Conservation (phyloP, 2,329 filamentous ascomycete genomes). For the Cordyceps cateniannulata region DNA sequence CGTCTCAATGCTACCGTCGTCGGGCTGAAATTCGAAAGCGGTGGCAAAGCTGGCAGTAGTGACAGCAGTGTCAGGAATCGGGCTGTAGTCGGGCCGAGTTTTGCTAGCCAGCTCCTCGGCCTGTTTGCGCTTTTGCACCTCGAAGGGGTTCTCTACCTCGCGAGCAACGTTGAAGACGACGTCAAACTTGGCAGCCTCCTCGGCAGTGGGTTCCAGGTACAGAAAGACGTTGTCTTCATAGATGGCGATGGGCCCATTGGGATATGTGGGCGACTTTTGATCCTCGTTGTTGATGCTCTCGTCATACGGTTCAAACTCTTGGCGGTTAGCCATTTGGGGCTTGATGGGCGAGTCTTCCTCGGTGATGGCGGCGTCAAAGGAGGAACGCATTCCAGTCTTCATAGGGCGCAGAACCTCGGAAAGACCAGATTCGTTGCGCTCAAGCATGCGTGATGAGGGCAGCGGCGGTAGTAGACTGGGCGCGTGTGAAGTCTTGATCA, state of each 20-base stretch:
- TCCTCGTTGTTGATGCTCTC: conserved; percentile 70
- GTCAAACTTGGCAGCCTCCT: conserved; percentile 72
- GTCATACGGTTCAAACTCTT: conserved; percentile 49
- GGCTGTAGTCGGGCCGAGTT: conserved; percentile 34
- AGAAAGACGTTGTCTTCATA: conserved; percentile 72
- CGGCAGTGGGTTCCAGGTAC: conserved; percentile 72
- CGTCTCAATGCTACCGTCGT: conserved; percentile 30
- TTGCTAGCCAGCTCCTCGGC: conserved; percentile 24
- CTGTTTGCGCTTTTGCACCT: conserved; percentile 25
- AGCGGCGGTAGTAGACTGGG: conserved; percentile 42
- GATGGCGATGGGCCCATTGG: conserved; percentile 74
- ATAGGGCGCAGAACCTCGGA: conserved; percentile 51
- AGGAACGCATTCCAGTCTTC: conserved; percentile 31
- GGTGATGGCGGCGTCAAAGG: conserved; percentile 38
- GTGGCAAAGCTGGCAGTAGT: conserved; percentile 54
- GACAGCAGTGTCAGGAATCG: conserved; percentile 46
- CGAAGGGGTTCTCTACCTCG: conserved; percentile 73
- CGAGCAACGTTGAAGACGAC: conserved; percentile 80
- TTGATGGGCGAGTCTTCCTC: conserved; percentile 54
- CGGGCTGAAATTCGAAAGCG: conserved; percentile 50
- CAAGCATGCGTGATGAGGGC: conserved; percentile 54
- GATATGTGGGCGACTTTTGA: conserved; percentile 75
- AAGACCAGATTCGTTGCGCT: conserved; percentile 54
- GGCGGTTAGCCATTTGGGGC: conserved; percentile 55
- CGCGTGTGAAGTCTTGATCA: conserved; percentile 46